Conservation (phyloP, 75 land plant species). For the Pinus taeda region DNA sequence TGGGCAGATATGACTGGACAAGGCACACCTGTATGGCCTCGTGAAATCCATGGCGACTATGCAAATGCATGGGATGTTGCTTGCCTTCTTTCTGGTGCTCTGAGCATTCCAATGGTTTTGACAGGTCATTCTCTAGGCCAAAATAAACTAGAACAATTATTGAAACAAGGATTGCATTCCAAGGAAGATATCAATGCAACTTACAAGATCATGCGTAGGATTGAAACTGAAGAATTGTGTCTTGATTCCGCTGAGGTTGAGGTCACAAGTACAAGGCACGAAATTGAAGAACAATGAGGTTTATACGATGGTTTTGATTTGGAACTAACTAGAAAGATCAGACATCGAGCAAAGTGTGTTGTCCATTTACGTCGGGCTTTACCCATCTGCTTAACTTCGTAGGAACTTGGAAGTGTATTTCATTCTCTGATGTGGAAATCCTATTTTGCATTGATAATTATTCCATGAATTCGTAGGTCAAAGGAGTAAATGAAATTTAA, state of each 20-base stretch:
- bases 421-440: no score
- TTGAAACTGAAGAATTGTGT: slow-evolving; percentile 78
- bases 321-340: slow-evolving; percentile 55
- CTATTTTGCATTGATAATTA: background rate
- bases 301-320: slow-evolving; percentile 93
- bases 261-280: slow-evolving; percentile 91
- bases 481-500: background rate
- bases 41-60: slow-evolving; percentile 87
- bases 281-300: slow-evolving; percentile 92
- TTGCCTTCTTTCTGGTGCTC: slow-evolving; percentile 76
- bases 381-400: background rate
- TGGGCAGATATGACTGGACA: slow-evolving; percentile 74
- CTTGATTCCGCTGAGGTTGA: slow-evolving; percentile 83
- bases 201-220: slow-evolving; percentile 81
- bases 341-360: slow-evolving; percentile 72
- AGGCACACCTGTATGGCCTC: slow-evolving; percentile 78
- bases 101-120: slow-evolving; percentile 88
- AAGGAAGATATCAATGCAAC: slow-evolving; percentile 79
- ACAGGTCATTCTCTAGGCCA: slow-evolving; percentile 93
- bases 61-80: slow-evolving; percentile 93
- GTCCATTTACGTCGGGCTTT: slow-evolving; percentile 27
- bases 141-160: slow-evolving; percentile 85
- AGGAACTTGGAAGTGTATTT: no score
- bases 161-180: slow-evolving; percentile 77
- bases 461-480: background rate